Conservation (phyloP, 164 flowering plant genomes). For the Piper longum region DNA sequence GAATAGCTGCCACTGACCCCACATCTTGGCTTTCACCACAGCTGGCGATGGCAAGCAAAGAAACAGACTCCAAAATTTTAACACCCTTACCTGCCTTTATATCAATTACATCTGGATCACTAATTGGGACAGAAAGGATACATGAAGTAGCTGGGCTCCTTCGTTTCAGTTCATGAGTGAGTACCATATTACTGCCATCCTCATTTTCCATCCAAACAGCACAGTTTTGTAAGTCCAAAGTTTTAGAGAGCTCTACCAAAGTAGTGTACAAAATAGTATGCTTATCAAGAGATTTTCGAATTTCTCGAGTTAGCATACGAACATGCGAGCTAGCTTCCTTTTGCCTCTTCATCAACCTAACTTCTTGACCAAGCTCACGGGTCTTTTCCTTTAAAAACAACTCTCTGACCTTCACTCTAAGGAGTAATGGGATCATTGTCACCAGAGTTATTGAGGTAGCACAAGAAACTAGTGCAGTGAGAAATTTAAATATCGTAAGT, state of each 20-base stretch:
- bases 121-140: slow-evolving; percentile 27
- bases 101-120: slow-evolving; percentile 46
- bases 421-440: slow-evolving; percentile 77
- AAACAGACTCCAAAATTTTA: slow-evolving; percentile 42
- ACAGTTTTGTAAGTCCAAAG: slow-evolving; percentile 68
- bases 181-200: slow-evolving; percentile 46
- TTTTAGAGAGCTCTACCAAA: slow-evolving; percentile 76
- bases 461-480: slow-evolving; percentile 88
- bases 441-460: slow-evolving; percentile 83
- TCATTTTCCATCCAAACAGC: slow-evolving; percentile 95
- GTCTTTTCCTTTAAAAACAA: slow-evolving; percentile 78
- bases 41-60: slow-evolving; percentile 50
- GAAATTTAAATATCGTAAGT: slow-evolving; percentile 71
- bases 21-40: slow-evolving; percentile 26
- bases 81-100: slow-evolving; percentile 51
- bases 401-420: slow-evolving; percentile 84
- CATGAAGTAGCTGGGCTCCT: slow-evolving; percentile 17
- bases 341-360: slow-evolving; percentile 68
- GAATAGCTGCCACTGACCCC: slow-evolving; percentile 76
- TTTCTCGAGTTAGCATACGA: slow-evolving; percentile 93
- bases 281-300: slow-evolving; percentile 73
- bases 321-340: slow-evolving; percentile 80
- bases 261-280: slow-evolving; percentile 88
- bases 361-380: slow-evolving; percentile 81
- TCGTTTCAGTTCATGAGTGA: slow-evolving; percentile 58